These are phyloP conservation scores for Phytophthora pinifolia DNA, from an alignment of 352 stramenopile species.

Conservation along the genomic window DNA sequence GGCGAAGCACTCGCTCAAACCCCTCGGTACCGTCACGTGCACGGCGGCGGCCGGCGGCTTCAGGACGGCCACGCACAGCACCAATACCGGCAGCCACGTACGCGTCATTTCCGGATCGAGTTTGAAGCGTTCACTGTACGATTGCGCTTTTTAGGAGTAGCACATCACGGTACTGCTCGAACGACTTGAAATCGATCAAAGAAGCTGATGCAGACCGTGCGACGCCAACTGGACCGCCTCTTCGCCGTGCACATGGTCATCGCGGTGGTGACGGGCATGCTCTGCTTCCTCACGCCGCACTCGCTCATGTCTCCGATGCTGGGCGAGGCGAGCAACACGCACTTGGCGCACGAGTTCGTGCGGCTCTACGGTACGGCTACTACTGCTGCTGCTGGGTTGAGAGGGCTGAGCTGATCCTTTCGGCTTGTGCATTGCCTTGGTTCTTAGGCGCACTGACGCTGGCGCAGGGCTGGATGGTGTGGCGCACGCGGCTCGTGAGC, in stretches of 20 bases:
- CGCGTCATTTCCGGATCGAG: constrained; percentile 1
- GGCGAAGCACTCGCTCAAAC: constrained; percentile 65
- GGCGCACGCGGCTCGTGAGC: constrained; percentile 83
- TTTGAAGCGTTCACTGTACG: no score
- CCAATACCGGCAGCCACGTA: constrained; percentile 18
- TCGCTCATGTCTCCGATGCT: constrained; percentile 80
- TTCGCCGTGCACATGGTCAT: constrained; percentile 79
- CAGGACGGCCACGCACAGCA: neutral
- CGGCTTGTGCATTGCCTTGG: neutral
- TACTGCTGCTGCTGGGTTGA: constrained; percentile 4
- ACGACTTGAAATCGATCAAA: no score
- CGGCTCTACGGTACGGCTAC: constrained; percentile 69
- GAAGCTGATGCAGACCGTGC: constrained; percentile 51
- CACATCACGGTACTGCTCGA: neutral
- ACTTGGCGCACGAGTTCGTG: constrained; percentile 86
- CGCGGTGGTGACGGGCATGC: constrained; percentile 56
- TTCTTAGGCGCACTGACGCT: constrained; percentile 69
- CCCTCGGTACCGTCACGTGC: constrained; percentile 49
- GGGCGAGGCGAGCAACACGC: constrained; percentile 72
- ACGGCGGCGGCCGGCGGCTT: constrained; percentile 26
- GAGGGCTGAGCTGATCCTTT: neutral
- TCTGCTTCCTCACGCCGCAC: constrained; percentile 82
- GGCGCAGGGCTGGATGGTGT: constrained; percentile 85
- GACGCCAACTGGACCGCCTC: constrained; percentile 78
- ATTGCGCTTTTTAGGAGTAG: no score